Conservation (phyloP, 495 filamentous ascomycete genomes). For the Penicillium roqueforti region DNA sequence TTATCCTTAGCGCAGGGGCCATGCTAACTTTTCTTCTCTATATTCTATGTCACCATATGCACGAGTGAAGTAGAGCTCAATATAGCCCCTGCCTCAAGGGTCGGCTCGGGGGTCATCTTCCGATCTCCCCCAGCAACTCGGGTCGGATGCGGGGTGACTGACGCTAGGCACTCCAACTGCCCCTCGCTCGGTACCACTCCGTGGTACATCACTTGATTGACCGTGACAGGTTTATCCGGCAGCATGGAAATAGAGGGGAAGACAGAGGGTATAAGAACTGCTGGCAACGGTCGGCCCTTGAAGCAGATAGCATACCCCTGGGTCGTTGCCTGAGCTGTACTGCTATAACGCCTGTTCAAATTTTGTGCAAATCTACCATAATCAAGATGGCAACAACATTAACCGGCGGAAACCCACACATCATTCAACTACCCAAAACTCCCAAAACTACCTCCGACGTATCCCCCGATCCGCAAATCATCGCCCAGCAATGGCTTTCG, state of each 20-base stretch:
- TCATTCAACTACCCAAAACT: conserved; percentile 32
- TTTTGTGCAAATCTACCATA: background rate
- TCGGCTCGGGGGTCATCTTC: background rate
- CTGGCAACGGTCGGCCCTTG: background rate
- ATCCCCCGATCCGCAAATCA: conserved; percentile 20
- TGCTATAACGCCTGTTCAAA: background rate
- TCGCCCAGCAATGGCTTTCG: conserved; percentile 40
- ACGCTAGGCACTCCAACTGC: conserved; percentile 3
- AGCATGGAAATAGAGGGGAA: conserved; percentile 5
- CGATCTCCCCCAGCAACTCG: conserved; percentile 8
- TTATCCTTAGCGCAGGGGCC: too few relatives aligned
- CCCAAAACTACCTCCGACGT: conserved; percentile 17
- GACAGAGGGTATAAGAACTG: background rate
- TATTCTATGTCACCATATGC: conserved; percentile 47
- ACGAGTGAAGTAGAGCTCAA: too few relatives aligned
- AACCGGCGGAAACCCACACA: conserved; percentile 28
- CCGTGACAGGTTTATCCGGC: background rate
- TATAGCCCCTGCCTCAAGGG: conserved; percentile 6
- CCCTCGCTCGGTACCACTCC: conserved; percentile 8
- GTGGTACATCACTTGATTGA: conserved; percentile 7
- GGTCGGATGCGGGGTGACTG: conserved; percentile 9
- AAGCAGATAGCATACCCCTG: background rate
- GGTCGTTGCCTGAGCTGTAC: background rate
- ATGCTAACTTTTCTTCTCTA: conserved; percentile 99
- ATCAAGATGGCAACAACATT: conserved; percentile 23